A percentile compares a stretch with the other conserved stretches of the same genome.
These are phyloP conservation scores for Exophiala oligosperma DNA, from an alignment of 2,329 filamentous ascomycete species.

Conservation along the genomic window DNA sequence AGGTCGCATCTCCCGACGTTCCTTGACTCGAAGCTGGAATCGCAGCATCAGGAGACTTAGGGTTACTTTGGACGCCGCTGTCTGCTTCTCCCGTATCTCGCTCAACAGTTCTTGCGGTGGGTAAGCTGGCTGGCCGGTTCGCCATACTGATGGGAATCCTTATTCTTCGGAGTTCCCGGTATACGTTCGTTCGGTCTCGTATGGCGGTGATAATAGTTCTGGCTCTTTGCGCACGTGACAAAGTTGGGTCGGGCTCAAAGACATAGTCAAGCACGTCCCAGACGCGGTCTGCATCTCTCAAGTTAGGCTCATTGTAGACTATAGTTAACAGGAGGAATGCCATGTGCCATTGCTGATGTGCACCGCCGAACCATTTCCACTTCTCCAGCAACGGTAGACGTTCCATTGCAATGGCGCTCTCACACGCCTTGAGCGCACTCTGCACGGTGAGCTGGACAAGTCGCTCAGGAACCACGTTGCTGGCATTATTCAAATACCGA, in stretches of 20 bases:
- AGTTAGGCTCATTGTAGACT: conserved; percentile 59
- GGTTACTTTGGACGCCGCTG: not conserved
- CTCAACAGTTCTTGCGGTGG: not conserved
- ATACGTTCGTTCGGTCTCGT: conserved; percentile 42
- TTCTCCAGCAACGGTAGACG: conserved; percentile 51
- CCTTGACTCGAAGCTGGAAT: not conserved
- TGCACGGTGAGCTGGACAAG: conserved; percentile 64
- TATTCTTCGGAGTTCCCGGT: conserved; percentile 33
- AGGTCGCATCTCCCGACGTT: conserved; percentile 7
- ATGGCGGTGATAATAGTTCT: conserved; percentile 63
- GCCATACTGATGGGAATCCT: conserved; percentile 32
- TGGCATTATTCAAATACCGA: conserved; percentile 58
- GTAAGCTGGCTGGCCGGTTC: conserved; percentile 1
- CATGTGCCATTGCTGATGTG: conserved; percentile 71
- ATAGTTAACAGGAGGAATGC: conserved; percentile 69
- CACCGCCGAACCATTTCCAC: conserved; percentile 72
- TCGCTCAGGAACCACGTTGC: conserved; percentile 47
- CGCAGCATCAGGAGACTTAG: not conserved
- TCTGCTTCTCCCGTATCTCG: not conserved
- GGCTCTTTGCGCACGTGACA: conserved; percentile 59
- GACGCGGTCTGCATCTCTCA: conserved; percentile 63
- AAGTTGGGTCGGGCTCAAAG: conserved; percentile 59
- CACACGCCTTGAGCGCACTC: conserved; percentile 57
- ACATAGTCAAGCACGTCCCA: conserved; percentile 73
- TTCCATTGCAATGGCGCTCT: conserved; percentile 57